Evolutionary conservation across 164 flowering plant genomes (phyloP), one percentile per base, ranked within the genome.

Genomic region (Vitis rotundifolia): DNA sequence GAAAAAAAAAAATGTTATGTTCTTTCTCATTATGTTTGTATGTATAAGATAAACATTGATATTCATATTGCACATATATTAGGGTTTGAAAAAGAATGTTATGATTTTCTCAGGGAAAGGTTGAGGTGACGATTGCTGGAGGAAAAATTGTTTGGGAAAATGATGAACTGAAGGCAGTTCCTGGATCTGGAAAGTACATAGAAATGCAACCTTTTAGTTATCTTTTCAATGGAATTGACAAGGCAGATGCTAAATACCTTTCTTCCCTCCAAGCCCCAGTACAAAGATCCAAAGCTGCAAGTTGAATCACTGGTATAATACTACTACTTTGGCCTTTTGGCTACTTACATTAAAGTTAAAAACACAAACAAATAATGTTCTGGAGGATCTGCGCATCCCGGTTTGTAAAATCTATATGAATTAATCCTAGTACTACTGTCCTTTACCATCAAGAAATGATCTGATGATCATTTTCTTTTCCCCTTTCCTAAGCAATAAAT

Each of bases 61-160:
- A 64, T 47, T 49, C 44, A 37, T 37, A 37, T 3, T 6, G 26
- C 44, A 37, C 3, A 50, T 70, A 13, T 48, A 5, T 26, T 26
- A 2, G 11, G 22, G 48, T 69, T 71, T 63, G 3, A 62, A 61
- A 29, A 3, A 8, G 15, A 31, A 11, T 66, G 6, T 55, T 49
- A n/a, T 18, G 26, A 66, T 63, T 73, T 9, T 16, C 26, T 22
- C 85, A 95, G 99, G 99, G 99, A 37, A 93, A 91, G 70, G 89
- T 95, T 53, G 97, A 95, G 80, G 93, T 87, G 64, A 95, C 99
- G 7, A 89, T 95, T 74, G 90, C 96, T 49, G 86, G 98, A 61
- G 99, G 99, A 76, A 86, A 78, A 76, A 68, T 95, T 75, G 98
- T 90, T 8, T 95, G 98, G 97, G 79, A 88, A 80, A 80, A 93